Evolutionary conservation across 106 monocot genomes (phyloP).

Genomic region (Phalaenopsis equestris): DNA sequence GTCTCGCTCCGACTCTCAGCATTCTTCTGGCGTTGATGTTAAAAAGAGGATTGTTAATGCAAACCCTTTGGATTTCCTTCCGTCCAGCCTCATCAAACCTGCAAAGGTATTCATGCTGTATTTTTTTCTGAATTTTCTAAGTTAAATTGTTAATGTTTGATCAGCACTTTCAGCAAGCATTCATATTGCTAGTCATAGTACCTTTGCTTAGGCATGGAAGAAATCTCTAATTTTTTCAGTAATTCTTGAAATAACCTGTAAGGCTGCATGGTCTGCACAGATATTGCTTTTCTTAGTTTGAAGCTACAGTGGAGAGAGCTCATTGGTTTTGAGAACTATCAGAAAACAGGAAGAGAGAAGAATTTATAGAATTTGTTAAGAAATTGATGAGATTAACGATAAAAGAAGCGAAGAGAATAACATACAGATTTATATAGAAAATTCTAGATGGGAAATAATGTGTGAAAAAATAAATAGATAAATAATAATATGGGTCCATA

Average conservation of each 20-base stretch:
- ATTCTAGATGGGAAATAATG: no score
- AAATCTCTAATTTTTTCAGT: background rate
- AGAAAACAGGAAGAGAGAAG: no score
- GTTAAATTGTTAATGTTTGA: background rate
- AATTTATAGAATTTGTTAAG: no score
- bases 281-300: background rate
- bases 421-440: no score
- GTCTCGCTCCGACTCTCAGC: conserved; percentile 6
- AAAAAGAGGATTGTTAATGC: conserved; percentile 36
- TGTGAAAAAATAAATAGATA: no score
- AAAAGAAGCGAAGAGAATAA: no score
- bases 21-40: conserved; percentile 19
- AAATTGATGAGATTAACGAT: no score
- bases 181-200: background rate
- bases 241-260: background rate
- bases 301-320: no score
- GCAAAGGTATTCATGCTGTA: conserved; percentile 48
- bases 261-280: background rate
- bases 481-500: no score
- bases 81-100: conserved; percentile 48
- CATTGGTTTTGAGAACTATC: no score
- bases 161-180: background rate
- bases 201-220: no score
- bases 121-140: background rate
- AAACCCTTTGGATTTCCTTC: conserved; percentile 67